Evolutionary conservation across 2,329 filamentous ascomycete genomes (phyloP), one percentile per base, ranked within the genome.

Genomic region (Pseudophaeomoniella oleicola): DNA sequence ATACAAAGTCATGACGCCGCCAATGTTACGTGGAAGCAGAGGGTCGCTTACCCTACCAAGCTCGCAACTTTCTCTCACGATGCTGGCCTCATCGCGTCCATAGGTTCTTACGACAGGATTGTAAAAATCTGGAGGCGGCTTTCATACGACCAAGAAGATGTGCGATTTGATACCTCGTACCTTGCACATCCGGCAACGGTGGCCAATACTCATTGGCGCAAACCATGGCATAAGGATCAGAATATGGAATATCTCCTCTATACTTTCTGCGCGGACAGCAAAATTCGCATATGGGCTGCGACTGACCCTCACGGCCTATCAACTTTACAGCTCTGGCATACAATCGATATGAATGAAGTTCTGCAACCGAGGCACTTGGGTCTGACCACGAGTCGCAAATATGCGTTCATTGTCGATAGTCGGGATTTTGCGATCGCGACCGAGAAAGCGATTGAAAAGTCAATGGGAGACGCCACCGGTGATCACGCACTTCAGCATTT

Each of bases 41-140:
- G 63, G 30, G 66, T 96, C 4, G 79, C 87, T 2, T 86, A 72
- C 50, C 69, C 78, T 0, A 75, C 75, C 27, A 81, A 81, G 50
- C 72, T 79, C 39, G 86, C 86, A 2, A 66, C 70, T 5, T 76
- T 94, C 46, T 94, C 88, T 1, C 84, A 84, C 44, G 88, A 94
- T 55, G 87, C 84, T 10, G 78, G 78, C 14, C 76, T 93, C 42
- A 84, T 96, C 37, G 88, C 86, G 13, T 87, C 83, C 1, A 72
- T 81, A 10, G 81, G 85, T 30, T 64, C 69, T 35, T 75, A 83
- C 52, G 90, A 96, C 56, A 71, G 79, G 36, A 63, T 96, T 14
- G 77, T 93, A 46, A 96, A 98, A 60, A 72, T 96, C 48, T 98
- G 92, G 90, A 75, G 86, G 44, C 73, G 88, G 37, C 64, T 93